Evolutionary conservation across 371 early-diverging fungal species (phyloP), one percentile per base, ranked within the genome.

Genomic region (Mucor lusitanicus): DNA sequence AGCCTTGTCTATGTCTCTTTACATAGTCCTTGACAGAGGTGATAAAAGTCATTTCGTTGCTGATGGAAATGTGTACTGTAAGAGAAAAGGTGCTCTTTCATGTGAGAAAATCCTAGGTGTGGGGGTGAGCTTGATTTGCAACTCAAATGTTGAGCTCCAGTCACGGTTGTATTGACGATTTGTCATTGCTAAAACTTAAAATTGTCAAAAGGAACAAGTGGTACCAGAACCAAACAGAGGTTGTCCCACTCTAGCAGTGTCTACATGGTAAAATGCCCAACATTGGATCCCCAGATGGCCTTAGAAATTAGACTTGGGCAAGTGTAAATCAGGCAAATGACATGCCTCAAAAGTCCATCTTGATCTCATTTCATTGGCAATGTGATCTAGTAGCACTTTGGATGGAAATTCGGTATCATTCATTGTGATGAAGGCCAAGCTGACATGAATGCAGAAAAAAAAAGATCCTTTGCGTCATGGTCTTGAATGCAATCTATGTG

Each of bases 1-100:
- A 65, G 19, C 87, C 87, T 61, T 82, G 84, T 54, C 85, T 86
- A 75, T 92, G 90, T 59, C 77, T 68, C 58, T 78, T 82, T 3
- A 75, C 63, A 65, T 80, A 82, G 65, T 82, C 79, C 56, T 78
- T 82, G 27, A 78, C 42, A 13, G 79, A 78, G 9, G 73, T 68
- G 21, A 78, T 32, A 25, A 65, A 42, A 11, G 65, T 58, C 65
- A 58, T 65, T 28, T 33, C 37, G 40, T 37, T 33, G 25, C 33
- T 11, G n/a, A n/a, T 21, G 0, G 9, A 23, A 37, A 35, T 17
- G 25, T 61, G 33, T 81, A 73, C 42, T 76, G 63, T 25, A 27
- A 25, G 46, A 21, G 11, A 6, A 46, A 53, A 53, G 15, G 21
- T 27, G 27, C 28, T 9, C 27, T 12, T 59, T 59, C 39, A 59